These are phyloP conservation scores for Cardiosporidium cionae DNA, from an alignment of 169 alveolate species.

Conservation along the genomic window DNA sequence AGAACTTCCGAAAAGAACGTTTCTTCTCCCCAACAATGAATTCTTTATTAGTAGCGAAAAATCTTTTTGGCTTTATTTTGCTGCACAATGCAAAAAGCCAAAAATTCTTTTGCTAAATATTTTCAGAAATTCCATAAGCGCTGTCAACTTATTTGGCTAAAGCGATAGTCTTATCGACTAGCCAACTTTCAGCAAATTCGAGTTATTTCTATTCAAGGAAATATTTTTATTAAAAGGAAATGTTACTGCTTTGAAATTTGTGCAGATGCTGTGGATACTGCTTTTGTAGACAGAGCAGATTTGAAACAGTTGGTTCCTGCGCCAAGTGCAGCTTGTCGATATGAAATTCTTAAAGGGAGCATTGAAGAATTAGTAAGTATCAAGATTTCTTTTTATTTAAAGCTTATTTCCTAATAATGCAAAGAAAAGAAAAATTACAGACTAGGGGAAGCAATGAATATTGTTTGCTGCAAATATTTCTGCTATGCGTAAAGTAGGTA, in stretches of 20 bases:
- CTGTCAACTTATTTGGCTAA: no score
- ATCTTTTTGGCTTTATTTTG: no score
- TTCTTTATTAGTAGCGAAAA: no score
- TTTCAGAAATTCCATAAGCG: no score
- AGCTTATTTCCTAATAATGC: neutral
- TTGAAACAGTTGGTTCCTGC: constrained; percentile 50
- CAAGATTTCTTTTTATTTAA: neutral
- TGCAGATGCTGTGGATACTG: constrained; percentile 55
- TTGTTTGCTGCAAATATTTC: neutral
- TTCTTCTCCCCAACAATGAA: no score
- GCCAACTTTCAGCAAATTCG: no score
- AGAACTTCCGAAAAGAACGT: no score
- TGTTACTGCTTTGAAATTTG: neutral
- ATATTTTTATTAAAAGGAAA: no score
- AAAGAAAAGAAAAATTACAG: neutral
- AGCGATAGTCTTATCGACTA: no score
- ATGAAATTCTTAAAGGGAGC: constrained; percentile 51
- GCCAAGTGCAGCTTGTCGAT: constrained; percentile 50
- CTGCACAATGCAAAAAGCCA: no score
- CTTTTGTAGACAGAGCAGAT: constrained; percentile 65
- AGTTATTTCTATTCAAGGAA: no score
- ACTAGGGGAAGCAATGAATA: neutral
- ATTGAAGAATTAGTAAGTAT: constrained; percentile 40
- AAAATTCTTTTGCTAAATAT: no score
- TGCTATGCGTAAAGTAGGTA: neutral